Evolutionary conservation across 257 asterid species (phyloP).

Genomic region (Nicotiana undulata): DNA sequence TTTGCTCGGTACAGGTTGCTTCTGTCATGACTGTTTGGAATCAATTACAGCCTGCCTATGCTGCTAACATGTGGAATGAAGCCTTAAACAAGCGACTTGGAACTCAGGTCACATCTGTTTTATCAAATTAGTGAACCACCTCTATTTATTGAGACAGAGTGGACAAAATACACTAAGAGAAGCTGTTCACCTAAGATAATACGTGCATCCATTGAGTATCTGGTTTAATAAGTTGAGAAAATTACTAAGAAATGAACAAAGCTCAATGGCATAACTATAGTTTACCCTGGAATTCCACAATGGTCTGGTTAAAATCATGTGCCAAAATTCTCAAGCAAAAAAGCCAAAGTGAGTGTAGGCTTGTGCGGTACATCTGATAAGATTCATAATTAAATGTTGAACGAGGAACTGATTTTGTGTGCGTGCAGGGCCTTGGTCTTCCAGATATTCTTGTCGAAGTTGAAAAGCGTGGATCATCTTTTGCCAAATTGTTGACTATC

Average conservation of each 20-base stretch:
- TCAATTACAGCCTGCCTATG: constrained; percentile 76
- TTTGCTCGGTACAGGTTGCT: constrained; percentile 52
- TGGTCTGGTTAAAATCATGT: neutral
- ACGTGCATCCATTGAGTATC: neutral
- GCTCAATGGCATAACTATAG: neutral
- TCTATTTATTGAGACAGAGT: neutral
- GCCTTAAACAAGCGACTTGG: constrained; percentile 91
- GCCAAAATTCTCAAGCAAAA: neutral
- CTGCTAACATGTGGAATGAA: constrained; percentile 87
- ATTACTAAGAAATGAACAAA: neutral
- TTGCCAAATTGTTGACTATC: constrained; percentile 68
- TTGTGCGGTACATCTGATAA: neutral
- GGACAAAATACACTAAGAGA: neutral
- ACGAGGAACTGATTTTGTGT: neutral
- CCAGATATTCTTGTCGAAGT: constrained; percentile 83
- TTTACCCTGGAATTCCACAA: neutral
- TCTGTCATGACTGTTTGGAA: constrained; percentile 87
- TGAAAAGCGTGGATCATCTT: constrained; percentile 76
- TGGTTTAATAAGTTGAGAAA: neutral
- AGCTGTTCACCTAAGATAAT: neutral
- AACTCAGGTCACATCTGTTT: constrained; percentile 48
- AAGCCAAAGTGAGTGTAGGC: neutral
- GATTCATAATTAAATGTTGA: neutral
- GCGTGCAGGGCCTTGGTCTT: constrained; percentile 58
- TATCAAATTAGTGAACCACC: neutral